Evolutionary conservation across 805 yeast species (phyloP).

Genomic region (Pichia ethanolica): DNA sequence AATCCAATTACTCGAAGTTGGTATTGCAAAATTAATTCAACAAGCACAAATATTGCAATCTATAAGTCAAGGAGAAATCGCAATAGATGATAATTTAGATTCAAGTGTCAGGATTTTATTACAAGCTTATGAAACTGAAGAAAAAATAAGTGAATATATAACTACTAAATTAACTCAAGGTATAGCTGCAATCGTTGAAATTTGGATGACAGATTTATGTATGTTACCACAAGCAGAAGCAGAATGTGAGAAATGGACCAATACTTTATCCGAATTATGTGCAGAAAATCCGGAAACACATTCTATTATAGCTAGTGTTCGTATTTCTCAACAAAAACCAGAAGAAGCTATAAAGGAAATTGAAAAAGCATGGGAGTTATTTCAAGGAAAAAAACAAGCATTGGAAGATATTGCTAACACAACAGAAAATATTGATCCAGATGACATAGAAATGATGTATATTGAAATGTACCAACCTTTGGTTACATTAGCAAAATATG

Average conservation of each 20-base stretch:
- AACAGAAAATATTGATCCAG: constrained; percentile 28
- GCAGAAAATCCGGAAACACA: constrained; percentile 67
- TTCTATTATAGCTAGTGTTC: constrained; percentile 75
- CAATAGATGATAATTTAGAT: constrained; percentile 12
- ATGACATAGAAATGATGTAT: constrained; percentile 44
- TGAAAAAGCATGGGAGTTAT: constrained; percentile 63
- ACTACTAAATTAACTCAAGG: constrained; percentile 66
- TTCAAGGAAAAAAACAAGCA: constrained; percentile 40
- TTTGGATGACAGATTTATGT: constrained; percentile 97
- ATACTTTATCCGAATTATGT: constrained; percentile 55
- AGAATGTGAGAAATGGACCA: constrained; percentile 66
- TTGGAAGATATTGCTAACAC: constrained; percentile 34
- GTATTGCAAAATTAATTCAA: constrained; percentile 45
- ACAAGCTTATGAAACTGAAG: constrained; percentile 22
- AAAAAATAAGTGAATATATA: constrained; percentile 30
- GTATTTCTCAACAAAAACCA: constrained; percentile 76
- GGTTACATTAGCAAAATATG: constrained; percentile 61
- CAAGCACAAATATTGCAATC: constrained; percentile 21
- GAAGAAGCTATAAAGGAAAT: constrained; percentile 70
- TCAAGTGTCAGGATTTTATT: constrained; percentile 19
- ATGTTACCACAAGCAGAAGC: constrained; percentile 86
- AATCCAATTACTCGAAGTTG: constrained; percentile 50
- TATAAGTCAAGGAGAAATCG: neutral
- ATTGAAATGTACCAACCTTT: constrained; percentile 69
- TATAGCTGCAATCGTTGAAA: constrained; percentile 77